These are phyloP conservation scores for Sechiopsis laciniata DNA, from an alignment of 306 rosid species.

Conservation along the genomic window DNA sequence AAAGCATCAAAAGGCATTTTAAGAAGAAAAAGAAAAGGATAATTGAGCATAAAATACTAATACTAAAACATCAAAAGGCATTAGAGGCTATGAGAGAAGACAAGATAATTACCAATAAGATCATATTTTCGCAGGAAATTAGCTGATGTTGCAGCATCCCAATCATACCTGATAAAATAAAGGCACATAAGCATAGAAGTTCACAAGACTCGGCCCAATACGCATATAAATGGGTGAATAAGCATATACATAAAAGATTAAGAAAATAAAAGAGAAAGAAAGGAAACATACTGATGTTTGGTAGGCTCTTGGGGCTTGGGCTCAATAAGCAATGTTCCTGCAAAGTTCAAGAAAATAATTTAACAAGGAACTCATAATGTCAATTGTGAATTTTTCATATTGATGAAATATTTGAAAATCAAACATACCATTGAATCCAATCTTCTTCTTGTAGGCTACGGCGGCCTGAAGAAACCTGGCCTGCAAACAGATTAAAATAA, in stretches of 20 bases:
- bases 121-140: slow-evolving; percentile 81
- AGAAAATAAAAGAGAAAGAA: neutral
- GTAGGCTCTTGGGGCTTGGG: slow-evolving; percentile 99
- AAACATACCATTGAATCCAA: slow-evolving; percentile 75
- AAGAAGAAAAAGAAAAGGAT: neutral
- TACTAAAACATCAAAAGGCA: neutral
- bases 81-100: neutral
- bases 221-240: neutral
- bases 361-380: neutral
- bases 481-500: slow-evolving; percentile 37
- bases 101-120: slow-evolving; percentile 46
- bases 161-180: slow-evolving; percentile 67
- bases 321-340: slow-evolving; percentile 86
- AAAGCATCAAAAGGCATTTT: neutral
- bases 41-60: neutral
- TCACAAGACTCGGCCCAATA: neutral
- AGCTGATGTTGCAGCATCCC: slow-evolving; percentile 98
- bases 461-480: slow-evolving; percentile 88
- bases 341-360: slow-evolving; percentile 20
- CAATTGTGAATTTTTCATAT: neutral
- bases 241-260: neutral
- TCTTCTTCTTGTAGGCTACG: slow-evolving; percentile 79
- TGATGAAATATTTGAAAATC: slow-evolving; percentile 10
- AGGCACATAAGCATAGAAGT: slow-evolving; percentile 7
- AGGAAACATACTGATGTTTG: slow-evolving; percentile 69